Base-by-base conservation (phyloP, 2,329 filamentous ascomycete genomes). In the Orbilia ellipsospora region DNA sequence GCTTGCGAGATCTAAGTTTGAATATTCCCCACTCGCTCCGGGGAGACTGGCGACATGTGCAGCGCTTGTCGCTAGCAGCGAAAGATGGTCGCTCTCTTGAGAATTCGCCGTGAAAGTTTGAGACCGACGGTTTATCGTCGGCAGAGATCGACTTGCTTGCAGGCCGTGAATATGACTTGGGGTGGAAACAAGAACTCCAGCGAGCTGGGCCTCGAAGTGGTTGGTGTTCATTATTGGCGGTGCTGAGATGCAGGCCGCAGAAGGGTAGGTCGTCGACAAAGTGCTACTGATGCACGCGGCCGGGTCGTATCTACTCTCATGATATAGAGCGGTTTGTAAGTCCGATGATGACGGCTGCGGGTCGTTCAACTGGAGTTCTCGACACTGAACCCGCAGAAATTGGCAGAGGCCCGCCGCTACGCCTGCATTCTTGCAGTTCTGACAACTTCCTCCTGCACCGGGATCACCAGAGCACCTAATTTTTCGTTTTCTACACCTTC, bases 401-500 rank as follows among this genome's bases (percentile, higher is more conserved):
- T 90, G 88, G 81, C 94, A 97, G 4, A 86, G 80, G 1, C 78
- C 81, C 61, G 83, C 84, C 20, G 90, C 87, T 26, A 87, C 84
- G 12, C 91, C 90, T 62, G 94, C 90, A 76, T 86, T 88, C 80
- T 89, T 90, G 84, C 94, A 98, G 82, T 94, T 96, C 10, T 87
- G 85, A 82, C 94, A 98, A n/a, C 90, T 89, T 45, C 85, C 83
- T n/a, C 90, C 91, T 80, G 90, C 88, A 36, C 91, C 91, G 40
- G 87, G 85, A 81, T 97, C 93, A 51, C 94, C 94, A 80, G 92
- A 96, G 84, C 94, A 98, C 79, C 92, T 90, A 80, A 98, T 98
- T 85, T 98, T 98, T 73, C 94, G 88, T 84, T 94, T 94, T 75
- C 94, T 89, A 83, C 94, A 98, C 78, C 94, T 89, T 42, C 89